phyloP scores from a whole-genome alignment of 306 rosid genomes.

The Betula pendula region DNA sequence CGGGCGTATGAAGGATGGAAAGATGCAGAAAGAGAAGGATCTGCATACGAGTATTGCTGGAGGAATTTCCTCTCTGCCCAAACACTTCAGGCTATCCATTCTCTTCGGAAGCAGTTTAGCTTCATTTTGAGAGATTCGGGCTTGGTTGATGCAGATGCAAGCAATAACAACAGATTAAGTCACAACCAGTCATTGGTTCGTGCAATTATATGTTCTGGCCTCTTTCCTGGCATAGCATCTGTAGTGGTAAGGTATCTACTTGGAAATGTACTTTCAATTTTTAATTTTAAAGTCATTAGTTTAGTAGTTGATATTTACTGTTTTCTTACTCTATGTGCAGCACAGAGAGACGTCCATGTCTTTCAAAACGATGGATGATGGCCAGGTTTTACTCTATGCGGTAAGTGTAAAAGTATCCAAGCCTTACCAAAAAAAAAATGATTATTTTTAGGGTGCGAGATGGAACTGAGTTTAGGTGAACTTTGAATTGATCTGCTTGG shows the following conservation, averaged over 20 bases:
- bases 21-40: conserved; percentile 98
- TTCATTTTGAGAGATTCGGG: conserved; percentile 88
- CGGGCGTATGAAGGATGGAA: conserved; percentile 99
- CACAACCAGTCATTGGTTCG: conserved; percentile 94
- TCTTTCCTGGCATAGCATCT: conserved; percentile 93
- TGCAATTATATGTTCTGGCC: conserved; percentile 90
- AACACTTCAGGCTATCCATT: conserved; percentile 96
- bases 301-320: conserved; percentile 17
- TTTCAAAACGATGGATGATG: conserved; percentile 94
- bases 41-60: conserved; percentile 98
- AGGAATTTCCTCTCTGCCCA: conserved; percentile 96
- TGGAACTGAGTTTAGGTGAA: conserved; percentile 15
- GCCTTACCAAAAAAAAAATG: conserved; percentile 5
- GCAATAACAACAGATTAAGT: conserved; percentile 70
- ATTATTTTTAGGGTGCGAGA: not conserved
- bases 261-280: conserved; percentile 15
- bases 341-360: conserved; percentile 99
- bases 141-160: conserved; percentile 69
- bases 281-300: conserved; percentile 11
- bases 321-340: conserved; percentile 50
- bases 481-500: not conserved
- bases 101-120: conserved; percentile 90
- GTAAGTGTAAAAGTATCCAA: conserved; percentile 49
- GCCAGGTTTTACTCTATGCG: conserved; percentile 89
- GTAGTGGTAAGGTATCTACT: conserved; percentile 72